These are phyloP conservation scores for Panellus pusillus DNA, from an alignment of 768 basidiomycete genomes.

Conservation along the genomic window DNA sequence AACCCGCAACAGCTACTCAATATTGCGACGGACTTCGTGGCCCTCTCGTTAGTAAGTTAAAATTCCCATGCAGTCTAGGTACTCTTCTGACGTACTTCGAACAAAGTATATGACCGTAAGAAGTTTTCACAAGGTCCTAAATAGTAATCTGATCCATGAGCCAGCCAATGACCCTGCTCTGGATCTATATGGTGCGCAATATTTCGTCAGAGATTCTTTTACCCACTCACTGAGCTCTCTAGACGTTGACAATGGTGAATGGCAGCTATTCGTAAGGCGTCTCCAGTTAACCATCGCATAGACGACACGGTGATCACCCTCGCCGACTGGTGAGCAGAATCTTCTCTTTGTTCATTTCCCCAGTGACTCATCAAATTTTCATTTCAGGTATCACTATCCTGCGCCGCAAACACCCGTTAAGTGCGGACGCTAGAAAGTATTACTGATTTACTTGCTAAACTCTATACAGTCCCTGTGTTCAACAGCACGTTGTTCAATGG, in stretches of 20 bases:
- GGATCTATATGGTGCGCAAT: not conserved
- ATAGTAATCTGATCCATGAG: not conserved
- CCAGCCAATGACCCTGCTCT: not conserved
- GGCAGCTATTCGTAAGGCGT: too few species aligned
- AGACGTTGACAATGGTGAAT: constrained; percentile 4
- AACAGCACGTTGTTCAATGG: not conserved
- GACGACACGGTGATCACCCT: constrained; percentile 36
- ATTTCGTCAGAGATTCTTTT: not conserved
- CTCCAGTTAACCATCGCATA: constrained; percentile 20
- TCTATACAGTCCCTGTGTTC: not conserved
- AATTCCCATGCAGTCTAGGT: not conserved
- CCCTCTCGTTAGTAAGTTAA: too few species aligned
- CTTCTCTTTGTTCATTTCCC: too few species aligned
- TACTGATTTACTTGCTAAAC: too few species aligned
- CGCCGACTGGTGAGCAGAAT: constrained; percentile 32
- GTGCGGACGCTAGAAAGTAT: too few species aligned
- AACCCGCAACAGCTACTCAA: not conserved
- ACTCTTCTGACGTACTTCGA: not conserved
- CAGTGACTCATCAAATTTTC: too few species aligned
- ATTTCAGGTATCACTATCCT: too few species aligned
- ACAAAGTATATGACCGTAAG: not conserved
- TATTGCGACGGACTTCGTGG: not conserved
- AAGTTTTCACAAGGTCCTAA: not conserved
- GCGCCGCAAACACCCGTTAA: too few species aligned
- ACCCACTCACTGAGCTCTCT: not conserved